Base-by-base conservation (phyloP, 2,329 filamentous ascomycete genomes). In the Cercospora sp. region DNA sequence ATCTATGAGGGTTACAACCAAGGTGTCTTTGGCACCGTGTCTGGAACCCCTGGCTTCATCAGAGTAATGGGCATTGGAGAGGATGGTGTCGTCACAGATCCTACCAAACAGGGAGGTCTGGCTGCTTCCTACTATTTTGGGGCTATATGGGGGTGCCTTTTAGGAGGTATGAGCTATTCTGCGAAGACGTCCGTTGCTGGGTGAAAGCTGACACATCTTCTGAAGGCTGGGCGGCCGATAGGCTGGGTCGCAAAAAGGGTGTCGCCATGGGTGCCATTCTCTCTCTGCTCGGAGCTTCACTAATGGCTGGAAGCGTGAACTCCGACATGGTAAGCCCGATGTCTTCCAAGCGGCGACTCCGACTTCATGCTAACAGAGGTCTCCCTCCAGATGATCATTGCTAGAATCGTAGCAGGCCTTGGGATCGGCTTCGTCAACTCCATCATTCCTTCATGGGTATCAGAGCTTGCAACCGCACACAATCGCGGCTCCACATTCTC, bases 51-150 rank as follows among this genome's bases (percentile, higher is more conserved):
- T 20, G 75, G 72, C 45, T 78, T 77, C 69, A 76, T 77, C 45
- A 55, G 51, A 28, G 51, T 31, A 45, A 65, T 65, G 65, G 65
- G 64, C 23, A 63, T 66, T 51, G 67, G 66, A 30, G 45, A 40
- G 20, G 72, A 68, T 64, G 84, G 82, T 28, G 81, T 78, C 3
- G 80, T 85, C 30, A 86, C 83, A 10, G 76, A 84, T 71, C 79
- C 80, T 12, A 80, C 81, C 3, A 82, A 85, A 67, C 82, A 86
- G 72, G 84, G 84, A 7, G 84, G 80, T 45, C 12, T 57, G 45
- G 61, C 61, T 28, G 45, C 36, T 31, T 18, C 23, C 9, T 64
- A 64, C 48, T 64, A 64, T 28, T 23, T 48, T 57, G 61, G 61
- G 6, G 42, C 61, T 23, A 45, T 64, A 36, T 31, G 31, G 28